phyloP scores from a whole-genome alignment of 1,139 yeast species.

The Lodderomyces orthopsilosis region DNA sequence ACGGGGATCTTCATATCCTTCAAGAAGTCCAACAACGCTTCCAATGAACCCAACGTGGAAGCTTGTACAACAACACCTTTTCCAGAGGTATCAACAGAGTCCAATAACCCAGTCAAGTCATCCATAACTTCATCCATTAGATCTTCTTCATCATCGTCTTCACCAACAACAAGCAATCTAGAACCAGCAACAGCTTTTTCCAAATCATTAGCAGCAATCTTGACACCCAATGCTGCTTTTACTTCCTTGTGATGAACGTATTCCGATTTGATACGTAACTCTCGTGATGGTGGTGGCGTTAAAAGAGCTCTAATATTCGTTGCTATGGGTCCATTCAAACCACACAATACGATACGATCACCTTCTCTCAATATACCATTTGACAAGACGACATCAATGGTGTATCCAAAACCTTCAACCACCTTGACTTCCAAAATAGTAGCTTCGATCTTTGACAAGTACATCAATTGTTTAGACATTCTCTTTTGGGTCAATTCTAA shows the following conservation, averaged over 20 bases:
- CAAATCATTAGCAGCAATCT: constrained; percentile 94
- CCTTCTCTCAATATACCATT: constrained; percentile 95
- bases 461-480: constrained; percentile 98
- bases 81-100: constrained; percentile 91
- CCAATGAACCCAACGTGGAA: constrained; percentile 95
- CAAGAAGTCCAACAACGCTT: constrained; percentile 93
- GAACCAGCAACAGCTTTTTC: constrained; percentile 99
- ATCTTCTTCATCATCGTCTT: constrained; percentile 97
- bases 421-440: constrained; percentile 98
- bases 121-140: constrained; percentile 98
- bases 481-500: constrained; percentile 96
- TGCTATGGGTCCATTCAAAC: constrained; percentile 98
- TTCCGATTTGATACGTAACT: constrained; percentile 90
- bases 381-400: constrained; percentile 94
- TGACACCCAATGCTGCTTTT: constrained; percentile 98
- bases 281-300: constrained; percentile 97
- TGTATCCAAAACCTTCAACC: constrained; percentile 97
- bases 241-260: constrained; percentile 96
- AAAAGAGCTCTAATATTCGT: constrained; percentile 92
- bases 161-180: constrained; percentile 89
- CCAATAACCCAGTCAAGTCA: constrained; percentile 90
- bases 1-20: constrained; percentile 99
- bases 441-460: constrained; percentile 89
- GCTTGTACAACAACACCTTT: constrained; percentile 98
- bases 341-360: constrained; percentile 93